Conservation (phyloP, 176 grass and related monocot species). For the Oryza coarctata region DNA sequence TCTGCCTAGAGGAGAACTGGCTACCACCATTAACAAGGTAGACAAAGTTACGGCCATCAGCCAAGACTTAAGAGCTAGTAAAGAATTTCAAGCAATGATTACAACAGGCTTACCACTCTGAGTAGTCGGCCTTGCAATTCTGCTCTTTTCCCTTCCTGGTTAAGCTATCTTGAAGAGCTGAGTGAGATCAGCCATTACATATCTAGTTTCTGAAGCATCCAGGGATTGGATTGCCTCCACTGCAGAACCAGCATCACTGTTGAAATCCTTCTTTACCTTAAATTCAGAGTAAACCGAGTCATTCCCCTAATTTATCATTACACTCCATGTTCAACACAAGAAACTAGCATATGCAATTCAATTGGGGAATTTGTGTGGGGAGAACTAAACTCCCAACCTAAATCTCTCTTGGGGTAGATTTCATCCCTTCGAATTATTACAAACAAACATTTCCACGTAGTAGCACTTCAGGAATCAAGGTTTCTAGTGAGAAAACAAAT, state of each 20-base stretch:
- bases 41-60: neutral
- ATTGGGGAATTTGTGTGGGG: neutral
- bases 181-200: conserved; percentile 63
- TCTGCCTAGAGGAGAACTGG: neutral
- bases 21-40: neutral
- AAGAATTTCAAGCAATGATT: neutral
- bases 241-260: conserved; percentile 53
- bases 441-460: neutral
- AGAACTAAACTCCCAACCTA: neutral
- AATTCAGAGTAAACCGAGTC: conserved; percentile 17
- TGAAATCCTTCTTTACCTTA: conserved; percentile 81
- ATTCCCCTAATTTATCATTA: neutral
- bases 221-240: conserved; percentile 49
- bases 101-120: conserved; percentile 61
- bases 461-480: neutral
- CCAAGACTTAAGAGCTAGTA: neutral
- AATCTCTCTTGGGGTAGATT: neutral
- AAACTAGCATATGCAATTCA: neutral
- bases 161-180: conserved; percentile 81
- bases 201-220: conserved; percentile 41
- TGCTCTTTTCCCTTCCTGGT: conserved; percentile 66
- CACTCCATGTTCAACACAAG: neutral
- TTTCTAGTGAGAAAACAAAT: neutral
- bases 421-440: neutral
- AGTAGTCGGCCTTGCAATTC: conserved; percentile 67